Evolutionary conservation across 768 basidiomycete genomes (phyloP), one percentile per base, ranked within the genome.

Genomic region (Phlebiopsis gigantea): DNA sequence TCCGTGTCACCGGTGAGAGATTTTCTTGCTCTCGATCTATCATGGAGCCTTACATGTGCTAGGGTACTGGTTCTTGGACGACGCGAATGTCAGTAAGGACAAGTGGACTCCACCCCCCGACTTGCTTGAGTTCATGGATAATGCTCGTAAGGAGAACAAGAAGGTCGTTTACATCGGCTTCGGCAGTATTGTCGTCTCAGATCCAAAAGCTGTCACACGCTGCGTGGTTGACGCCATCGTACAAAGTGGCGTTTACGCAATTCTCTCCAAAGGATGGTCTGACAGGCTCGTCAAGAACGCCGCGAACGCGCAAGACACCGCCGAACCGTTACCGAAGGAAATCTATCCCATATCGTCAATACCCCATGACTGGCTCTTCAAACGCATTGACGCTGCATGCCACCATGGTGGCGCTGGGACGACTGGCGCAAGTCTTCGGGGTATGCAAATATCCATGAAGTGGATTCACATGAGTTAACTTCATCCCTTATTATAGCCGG

Each of bases 401-500:
- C 96, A 99, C 75, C 96, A 99, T 66, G 96, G 96, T 57, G 96
- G 96, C 54, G 93, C 96, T 4, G 96, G 96, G 21, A 97, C 96
- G 2, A 95, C 93, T 0, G 95, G 95, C 8, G 96, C 96, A 17
- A 94, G 91, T 73, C 74, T 97, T 61, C 77, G 93, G 79, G 93
- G 93, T 93, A 58, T 53, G 79, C 67, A 5, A 34, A 30, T 22
- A 30, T n/a, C 41, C 14, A 12, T 28, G 21, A 48, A 3, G 47
- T 4, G 17, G 34, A 2, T 9, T n/a, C 4, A 26, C 4, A 29
- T n/a, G 15, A 5, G 4, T 48, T 26, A 10, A 29, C 17, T 17
- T 46, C 2, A 29, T 30, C 15, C 28, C 25, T 9, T n/a, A 4
- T 5, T 24, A n/a, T 22, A 90, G 92, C 92, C 58, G 93, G 93